Base-by-base conservation (phyloP, 768 basidiomycete species). In the Coprinopsis strossmayeri region DNA sequence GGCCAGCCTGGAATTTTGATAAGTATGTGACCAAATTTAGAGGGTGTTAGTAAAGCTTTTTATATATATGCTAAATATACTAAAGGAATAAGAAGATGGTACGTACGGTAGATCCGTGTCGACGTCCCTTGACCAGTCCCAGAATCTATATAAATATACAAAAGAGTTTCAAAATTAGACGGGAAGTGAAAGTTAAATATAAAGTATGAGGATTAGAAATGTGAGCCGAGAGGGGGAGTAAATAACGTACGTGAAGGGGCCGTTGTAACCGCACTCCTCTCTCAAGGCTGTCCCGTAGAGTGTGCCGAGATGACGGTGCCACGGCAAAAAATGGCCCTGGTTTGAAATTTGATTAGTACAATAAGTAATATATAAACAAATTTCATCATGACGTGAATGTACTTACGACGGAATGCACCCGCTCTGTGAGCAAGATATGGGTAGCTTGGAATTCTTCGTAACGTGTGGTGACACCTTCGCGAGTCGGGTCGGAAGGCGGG, bases 81-180 rank as follows among this genome's bases (percentile, higher is more conserved):
- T n/a, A n/a, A n/a, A n/a, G n/a, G n/a, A n/a, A n/a, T n/a, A n/a
- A n/a, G n/a, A n/a, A n/a, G n/a, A n/a, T n/a, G n/a, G n/a, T n/a
- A n/a, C n/a, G n/a, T n/a, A 50, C 42, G 32, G 49, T 9, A 44
- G 28, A 20, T 26, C 24, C 2, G 11, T 34, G 34, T 50, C 49
- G 2, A 43, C 49, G 39, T 50, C 49, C 11, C 49, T 24, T 23
- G 42, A 44, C 49, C 49, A 50, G 28, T 50, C 49, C 49, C 49
- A 50, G 35, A 50, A 50, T 18, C 49, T 50, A 17, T n/a, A n/a
- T n/a, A n/a, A n/a, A n/a, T n/a, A n/a, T n/a, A n/a, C n/a, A n/a
- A n/a, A n/a, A n/a, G n/a, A n/a, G n/a, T n/a, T n/a, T n/a, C n/a
- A n/a, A n/a, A n/a, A n/a, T n/a, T n/a, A n/a, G n/a, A n/a, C n/a